Base-by-base conservation (phyloP, 257 asterid genomes). In the Primulina tabacum region DNA sequence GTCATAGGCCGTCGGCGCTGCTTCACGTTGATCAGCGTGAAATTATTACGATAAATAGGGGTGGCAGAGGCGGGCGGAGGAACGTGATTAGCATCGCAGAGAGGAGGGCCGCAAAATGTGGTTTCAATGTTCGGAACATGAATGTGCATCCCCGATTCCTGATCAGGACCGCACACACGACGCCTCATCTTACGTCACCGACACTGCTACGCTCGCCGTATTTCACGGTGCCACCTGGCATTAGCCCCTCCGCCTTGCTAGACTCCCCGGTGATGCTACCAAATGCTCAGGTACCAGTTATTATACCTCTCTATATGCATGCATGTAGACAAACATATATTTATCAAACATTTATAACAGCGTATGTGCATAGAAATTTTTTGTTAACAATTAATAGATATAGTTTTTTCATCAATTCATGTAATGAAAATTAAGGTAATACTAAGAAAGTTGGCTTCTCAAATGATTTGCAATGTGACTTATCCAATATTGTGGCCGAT, bases 181-280 rank as follows among this genome's bases (percentile, higher is more conserved):
- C 14, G 55, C 47, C 37, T 59, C 33, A 4, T 72, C 64, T 21
- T 11, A 8, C 17, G 20, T 62, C 57, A 0, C 64, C 73, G 0
- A 58, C 77, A 1, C 35, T 77, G 24, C 60, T 68, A 56, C 16
- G 40, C 29, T 72, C 86, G 5, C 76, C 87, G 14, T 76, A 20
- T 74, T 79, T 90, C 72, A 88, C 92, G 1, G 76, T 90, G 7
- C 86, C 97, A 6, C 73, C 87, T 7, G 95, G 92, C 12, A 69
- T 89, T 14, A 89, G 95, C 74, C 95, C 97, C 5, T 83, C 97
- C 0, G 87, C 82, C 0, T 53, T 89, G 82, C 88, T 90, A 3
- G 96, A 82, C 38, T 89, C 96, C 47, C 91, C 92, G 29, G 66
- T 82, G 78, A 80, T 85, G 91, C 87, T 87, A 29, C 89, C 87